phyloP scores from a whole-genome alignment of 176 grass and related monocot species.

The Triticum dicoccoides region DNA sequence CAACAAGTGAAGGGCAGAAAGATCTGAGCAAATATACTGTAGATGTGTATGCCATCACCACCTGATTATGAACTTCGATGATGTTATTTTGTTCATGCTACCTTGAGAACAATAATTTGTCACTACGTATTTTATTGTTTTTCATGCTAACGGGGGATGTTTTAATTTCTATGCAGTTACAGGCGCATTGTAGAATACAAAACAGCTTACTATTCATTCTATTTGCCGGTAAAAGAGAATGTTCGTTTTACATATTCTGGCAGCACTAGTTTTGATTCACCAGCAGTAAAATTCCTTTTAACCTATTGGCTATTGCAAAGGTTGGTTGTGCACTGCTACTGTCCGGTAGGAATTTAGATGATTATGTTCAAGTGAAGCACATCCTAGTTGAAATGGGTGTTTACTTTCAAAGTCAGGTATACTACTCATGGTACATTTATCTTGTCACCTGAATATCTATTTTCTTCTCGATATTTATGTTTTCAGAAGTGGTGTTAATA shows the following conservation, averaged over 20 bases:
- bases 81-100: not conserved
- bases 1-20: slow-evolving; percentile 50
- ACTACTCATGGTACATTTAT: not conserved
- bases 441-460: not conserved
- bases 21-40: slow-evolving; percentile 51
- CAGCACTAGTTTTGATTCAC: slow-evolving; percentile 1
- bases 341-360: slow-evolving; percentile 42
- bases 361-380: slow-evolving; percentile 48
- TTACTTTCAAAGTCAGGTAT: slow-evolving; percentile 80
- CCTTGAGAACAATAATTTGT: not conserved
- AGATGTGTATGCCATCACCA: slow-evolving; percentile 35
- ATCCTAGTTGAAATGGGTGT: slow-evolving; percentile 67
- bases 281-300: slow-evolving; percentile 7
- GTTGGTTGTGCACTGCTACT: slow-evolving; percentile 58
- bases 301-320: slow-evolving; percentile 39
- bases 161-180: slow-evolving; percentile 41
- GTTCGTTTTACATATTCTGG: not conserved
- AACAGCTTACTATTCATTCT: slow-evolving; percentile 65
- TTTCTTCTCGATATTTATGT: not conserved
- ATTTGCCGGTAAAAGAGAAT: slow-evolving; percentile 39
- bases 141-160: not conserved
- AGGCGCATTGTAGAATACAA: slow-evolving; percentile 52
- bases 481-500: not conserved
- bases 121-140: not conserved
- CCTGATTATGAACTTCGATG: not conserved